Evolutionary conservation across 192 early-diverging fungal genomes (phyloP).

Genomic region (Funneliformis mosseae): DNA sequence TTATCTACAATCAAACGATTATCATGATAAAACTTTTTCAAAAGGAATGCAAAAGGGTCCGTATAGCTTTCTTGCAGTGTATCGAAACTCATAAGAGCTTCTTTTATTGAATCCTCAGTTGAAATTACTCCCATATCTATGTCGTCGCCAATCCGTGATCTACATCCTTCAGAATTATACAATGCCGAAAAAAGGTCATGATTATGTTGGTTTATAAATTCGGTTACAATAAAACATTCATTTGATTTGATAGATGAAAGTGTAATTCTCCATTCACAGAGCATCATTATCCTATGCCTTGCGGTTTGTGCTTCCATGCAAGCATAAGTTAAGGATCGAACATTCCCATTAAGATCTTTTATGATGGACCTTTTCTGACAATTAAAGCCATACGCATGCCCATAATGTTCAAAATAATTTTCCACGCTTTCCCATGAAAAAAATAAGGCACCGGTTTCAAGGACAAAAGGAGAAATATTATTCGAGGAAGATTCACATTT

Average conservation of each 20-base stretch:
- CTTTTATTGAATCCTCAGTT: neutral
- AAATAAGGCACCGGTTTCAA: constrained; percentile 10
- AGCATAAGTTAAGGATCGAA: neutral
- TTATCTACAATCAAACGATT: neutral
- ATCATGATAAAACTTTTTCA: neutral
- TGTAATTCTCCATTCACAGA: constrained; percentile 6
- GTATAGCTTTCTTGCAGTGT: neutral
- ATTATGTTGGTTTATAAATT: constrained; percentile 15
- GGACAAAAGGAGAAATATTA: neutral
- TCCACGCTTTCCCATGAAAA: neutral
- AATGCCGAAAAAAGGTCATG: neutral
- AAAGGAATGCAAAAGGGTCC: neutral
- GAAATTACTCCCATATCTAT: neutral
- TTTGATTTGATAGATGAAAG: neutral
- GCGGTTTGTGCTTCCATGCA: neutral
- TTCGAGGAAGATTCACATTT: neutral
- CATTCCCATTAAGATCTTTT: neutral
- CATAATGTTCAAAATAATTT: constrained; percentile 14
- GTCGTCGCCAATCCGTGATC: neutral
- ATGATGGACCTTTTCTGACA: neutral
- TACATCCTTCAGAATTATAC: neutral
- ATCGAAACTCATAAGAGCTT: neutral
- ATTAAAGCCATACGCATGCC: neutral
- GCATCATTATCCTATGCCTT: neutral
- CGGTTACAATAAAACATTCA: neutral